Conservation (phyloP, 2,329 filamentous ascomycete species). For the Ceratocystis eucalypticola region DNA sequence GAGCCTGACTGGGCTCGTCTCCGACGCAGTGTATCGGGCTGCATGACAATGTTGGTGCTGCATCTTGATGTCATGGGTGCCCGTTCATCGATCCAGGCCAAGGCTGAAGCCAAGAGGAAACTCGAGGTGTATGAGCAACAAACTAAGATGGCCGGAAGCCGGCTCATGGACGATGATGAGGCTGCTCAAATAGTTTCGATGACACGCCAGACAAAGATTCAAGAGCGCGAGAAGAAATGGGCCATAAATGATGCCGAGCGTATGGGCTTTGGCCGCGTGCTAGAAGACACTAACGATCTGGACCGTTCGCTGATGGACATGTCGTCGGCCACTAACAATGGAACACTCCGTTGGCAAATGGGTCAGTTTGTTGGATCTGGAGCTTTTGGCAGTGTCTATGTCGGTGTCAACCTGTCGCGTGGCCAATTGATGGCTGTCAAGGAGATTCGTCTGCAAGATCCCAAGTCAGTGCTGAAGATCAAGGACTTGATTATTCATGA, state of each 20-base stretch:
- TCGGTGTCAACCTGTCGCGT: slow-evolving; percentile 91
- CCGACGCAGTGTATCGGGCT: slow-evolving; percentile 80
- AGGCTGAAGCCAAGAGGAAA: slow-evolving; percentile 72
- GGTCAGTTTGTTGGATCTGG: slow-evolving; percentile 96
- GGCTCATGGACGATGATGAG: slow-evolving; percentile 63
- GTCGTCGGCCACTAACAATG: slow-evolving; percentile 86
- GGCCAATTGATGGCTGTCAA: slow-evolving; percentile 97
- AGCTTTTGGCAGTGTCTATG: slow-evolving; percentile 94
- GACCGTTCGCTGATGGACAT: slow-evolving; percentile 89
- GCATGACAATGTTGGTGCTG: slow-evolving; percentile 93
- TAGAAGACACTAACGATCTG: slow-evolving; percentile 91
- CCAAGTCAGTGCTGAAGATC: slow-evolving; percentile 87
- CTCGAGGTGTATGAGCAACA: slow-evolving; percentile 65
- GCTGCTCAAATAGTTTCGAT: slow-evolving; percentile 60
- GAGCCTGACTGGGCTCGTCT: slow-evolving; percentile 76
- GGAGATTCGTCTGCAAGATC: slow-evolving; percentile 85
- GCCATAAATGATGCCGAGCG: slow-evolving; percentile 71
- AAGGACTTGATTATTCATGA: slow-evolving; percentile 91
- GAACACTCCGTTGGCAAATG: slow-evolving; percentile 94
- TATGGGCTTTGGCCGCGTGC: slow-evolving; percentile 73
- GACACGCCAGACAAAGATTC: slow-evolving; percentile 59
- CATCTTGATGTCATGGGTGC: slow-evolving; percentile 99
- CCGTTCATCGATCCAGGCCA: slow-evolving; percentile 79
- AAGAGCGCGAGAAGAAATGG: slow-evolving; percentile 62
- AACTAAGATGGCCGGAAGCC: slow-evolving; percentile 61